Evolutionary conservation across 1,284 basidiomycete genomes (phyloP), one percentile per base, ranked within the genome.

Genomic region (Malassezia sympodialis): DNA sequence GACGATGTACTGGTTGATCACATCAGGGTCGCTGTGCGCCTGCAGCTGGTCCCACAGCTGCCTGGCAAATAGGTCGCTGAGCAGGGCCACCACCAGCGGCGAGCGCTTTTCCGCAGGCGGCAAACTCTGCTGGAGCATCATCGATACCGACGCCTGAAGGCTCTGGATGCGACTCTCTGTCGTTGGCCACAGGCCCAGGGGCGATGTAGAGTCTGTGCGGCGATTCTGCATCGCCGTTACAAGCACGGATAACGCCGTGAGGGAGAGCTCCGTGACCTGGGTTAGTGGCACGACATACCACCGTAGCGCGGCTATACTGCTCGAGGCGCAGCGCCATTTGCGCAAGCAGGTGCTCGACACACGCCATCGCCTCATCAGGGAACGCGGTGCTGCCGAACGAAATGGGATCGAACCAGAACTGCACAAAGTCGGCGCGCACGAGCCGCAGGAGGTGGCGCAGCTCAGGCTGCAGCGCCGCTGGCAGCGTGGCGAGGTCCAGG

Each of bases 401-500:
- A 19, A 60, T 46, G 21, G 49, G 45, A 21, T 49, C 54, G 37
- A 34, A 60, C 58, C 58, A 60, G 30, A 43, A 60, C 44, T 56
- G 49, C 19, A 60, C 26, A 50, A 51, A 60, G 54, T 60, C 58
- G 26, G 49, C 49, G 30, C 42, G 32, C 5, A 60, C 23, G 8
- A 51, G 43, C 19, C n/a, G 19, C 14, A 60, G 23, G 15, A 50
- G 47, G 28, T 45, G 30, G 15, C 4, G 32, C 17, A 57, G 35
- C 45, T 52, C 47, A 6, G 35, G 23, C 14, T 26, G 50, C 19
- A 56, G 19, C 11, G 27, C 30, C 8, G 48, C 14, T 3, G 58
- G 58, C 15, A 60, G 11, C 12, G 23, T 12, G 1, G 39, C 14
- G 5, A 59, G 24, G 8, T 32, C 27, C 34, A 43, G 31, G 12